Base-by-base conservation (phyloP, 2,329 filamentous ascomycete genomes). In the Pseudogymnoascus sp. region DNA sequence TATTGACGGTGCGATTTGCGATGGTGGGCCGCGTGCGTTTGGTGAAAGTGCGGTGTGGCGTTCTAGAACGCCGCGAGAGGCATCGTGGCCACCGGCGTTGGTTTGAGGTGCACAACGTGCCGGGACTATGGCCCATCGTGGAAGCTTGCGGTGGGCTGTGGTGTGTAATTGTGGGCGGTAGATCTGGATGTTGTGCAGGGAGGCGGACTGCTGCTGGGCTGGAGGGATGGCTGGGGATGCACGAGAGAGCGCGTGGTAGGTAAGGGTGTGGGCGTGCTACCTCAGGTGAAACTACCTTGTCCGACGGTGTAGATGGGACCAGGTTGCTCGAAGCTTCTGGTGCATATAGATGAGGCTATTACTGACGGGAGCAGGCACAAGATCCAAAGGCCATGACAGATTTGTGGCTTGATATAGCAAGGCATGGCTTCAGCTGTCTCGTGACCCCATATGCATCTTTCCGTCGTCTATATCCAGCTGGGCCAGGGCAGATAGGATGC, bases 241-340 rank as follows among this genome's bases (percentile, higher is more conserved):
- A 56, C 50, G 50, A 56, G 50, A 33, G 50, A 56, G 26, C 50
- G 50, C 50, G 50, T 56, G 50, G 50, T 26, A 13, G 50, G 50
- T 56, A 56, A 29, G 50, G 50, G 17, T 33, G n/a, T 19, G n/a
- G 29, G 26, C 29, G 50, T 56, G 17, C 26, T n/a, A 56, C 50
- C 17, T 4, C 10, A 13, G 29, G 50, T 33, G 50, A 56, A 56
- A 56, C 50, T 33, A 33, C n/a, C 3, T 56, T 33, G 50, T 56
- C n/a, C 29, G n/a, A 10, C 33, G 29, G 26, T 3, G 19, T 1
- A 26, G 40, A 21, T 17, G 40, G 40, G 11, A 7, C 7, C 17
- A 17, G 13, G 23, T 53, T 53, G 46, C n/a, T 10, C 7, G 9
- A 13, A 53, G 46, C n/a, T 17, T 53, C 1, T 21, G 19, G 10